phyloP scores from a whole-genome alignment of 2,329 filamentous ascomycete genomes.

The Fusarium tricinctum region DNA sequence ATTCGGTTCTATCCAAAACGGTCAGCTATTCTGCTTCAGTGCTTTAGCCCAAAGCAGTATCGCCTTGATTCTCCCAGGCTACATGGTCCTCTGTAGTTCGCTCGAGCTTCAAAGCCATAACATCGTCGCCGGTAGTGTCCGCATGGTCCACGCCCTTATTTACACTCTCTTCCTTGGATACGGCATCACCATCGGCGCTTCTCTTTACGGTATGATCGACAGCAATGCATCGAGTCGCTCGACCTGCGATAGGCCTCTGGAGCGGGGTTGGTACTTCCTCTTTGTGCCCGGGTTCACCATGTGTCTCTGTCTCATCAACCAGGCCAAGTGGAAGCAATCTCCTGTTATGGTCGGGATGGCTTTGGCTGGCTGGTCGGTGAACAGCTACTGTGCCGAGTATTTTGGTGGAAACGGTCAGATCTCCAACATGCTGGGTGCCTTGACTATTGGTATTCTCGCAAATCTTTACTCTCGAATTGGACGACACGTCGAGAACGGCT shows the following conservation, averaged over 20 bases:
- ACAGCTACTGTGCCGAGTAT: conserved; percentile 76
- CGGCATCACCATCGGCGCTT: conserved; percentile 78
- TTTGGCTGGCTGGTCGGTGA: conserved; percentile 80
- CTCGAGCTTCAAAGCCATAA: conserved; percentile 79
- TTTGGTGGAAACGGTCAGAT: conserved; percentile 81
- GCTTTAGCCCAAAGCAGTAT: conserved; percentile 80
- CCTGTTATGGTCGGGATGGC: conserved; percentile 83
- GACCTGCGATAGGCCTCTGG: conserved; percentile 61
- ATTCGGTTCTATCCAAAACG: conserved; percentile 73
- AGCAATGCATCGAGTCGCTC: conserved; percentile 62
- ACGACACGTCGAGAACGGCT: conserved; percentile 68
- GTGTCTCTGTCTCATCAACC: conserved; percentile 83
- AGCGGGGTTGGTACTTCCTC: conserved; percentile 69
- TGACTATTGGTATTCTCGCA: conserved; percentile 81
- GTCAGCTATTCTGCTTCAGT: conserved; percentile 77
- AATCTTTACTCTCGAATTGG: conserved; percentile 83
- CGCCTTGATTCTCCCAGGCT: conserved; percentile 78
- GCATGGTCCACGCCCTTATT: conserved; percentile 82
- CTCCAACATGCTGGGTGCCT: conserved; percentile 81
- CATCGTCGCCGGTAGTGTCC: conserved; percentile 78
- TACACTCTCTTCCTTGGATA: conserved; percentile 82
- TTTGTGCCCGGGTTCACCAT: conserved; percentile 83
- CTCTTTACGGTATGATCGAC: conserved; percentile 75
- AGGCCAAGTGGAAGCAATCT: conserved; percentile 83
- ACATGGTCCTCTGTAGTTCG: conserved; percentile 61